phyloP scores from a whole-genome alignment of 1,284 basidiomycete species.

The Malassezia equina region DNA sequence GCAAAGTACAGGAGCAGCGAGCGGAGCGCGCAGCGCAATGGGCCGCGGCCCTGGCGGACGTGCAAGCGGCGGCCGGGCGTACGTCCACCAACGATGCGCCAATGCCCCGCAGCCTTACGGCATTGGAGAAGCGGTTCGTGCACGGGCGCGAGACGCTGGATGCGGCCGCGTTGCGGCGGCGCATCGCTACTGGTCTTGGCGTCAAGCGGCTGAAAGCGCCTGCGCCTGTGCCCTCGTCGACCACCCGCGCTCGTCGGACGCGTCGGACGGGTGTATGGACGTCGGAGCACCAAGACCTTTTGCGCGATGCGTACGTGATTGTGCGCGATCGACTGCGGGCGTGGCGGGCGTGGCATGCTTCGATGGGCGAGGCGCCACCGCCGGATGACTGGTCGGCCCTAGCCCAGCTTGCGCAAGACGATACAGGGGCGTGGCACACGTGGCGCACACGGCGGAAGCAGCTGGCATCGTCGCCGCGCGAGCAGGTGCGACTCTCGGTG shows the following conservation, averaged over 20 bases:
- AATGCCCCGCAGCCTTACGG: slow-evolving; percentile 8
- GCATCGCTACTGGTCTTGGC: slow-evolving; percentile 1
- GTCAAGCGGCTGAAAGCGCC: neutral
- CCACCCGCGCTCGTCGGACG: neutral
- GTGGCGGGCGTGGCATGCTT: neutral
- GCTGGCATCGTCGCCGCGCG: slow-evolving; percentile 58
- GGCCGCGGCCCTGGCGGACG: slow-evolving; percentile 54
- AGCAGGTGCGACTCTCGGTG: slow-evolving; percentile 64
- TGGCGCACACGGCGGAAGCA: slow-evolving; percentile 52
- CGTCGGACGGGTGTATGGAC: slow-evolving; percentile 9
- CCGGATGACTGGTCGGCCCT: slow-evolving; percentile 63
- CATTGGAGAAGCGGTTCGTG: slow-evolving; percentile 6
- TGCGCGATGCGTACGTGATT: slow-evolving; percentile 70
- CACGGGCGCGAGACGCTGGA: slow-evolving; percentile 14
- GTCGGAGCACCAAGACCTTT: slow-evolving; percentile 57
- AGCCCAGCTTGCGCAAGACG: slow-evolving; percentile 54
- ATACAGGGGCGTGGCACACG: slow-evolving; percentile 53
- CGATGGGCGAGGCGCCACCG: neutral
- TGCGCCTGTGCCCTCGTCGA: neutral
- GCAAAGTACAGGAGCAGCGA: slow-evolving; percentile 29
- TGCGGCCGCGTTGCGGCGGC: slow-evolving; percentile 59
- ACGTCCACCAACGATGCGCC: slow-evolving; percentile 12
- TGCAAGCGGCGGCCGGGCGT: slow-evolving; percentile 52
- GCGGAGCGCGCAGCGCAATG: slow-evolving; percentile 56
- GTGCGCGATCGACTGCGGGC: slow-evolving; percentile 62